Evolutionary conservation across 2,329 filamentous ascomycete species (phyloP).

Genomic region (Alternaria sp.): DNA sequence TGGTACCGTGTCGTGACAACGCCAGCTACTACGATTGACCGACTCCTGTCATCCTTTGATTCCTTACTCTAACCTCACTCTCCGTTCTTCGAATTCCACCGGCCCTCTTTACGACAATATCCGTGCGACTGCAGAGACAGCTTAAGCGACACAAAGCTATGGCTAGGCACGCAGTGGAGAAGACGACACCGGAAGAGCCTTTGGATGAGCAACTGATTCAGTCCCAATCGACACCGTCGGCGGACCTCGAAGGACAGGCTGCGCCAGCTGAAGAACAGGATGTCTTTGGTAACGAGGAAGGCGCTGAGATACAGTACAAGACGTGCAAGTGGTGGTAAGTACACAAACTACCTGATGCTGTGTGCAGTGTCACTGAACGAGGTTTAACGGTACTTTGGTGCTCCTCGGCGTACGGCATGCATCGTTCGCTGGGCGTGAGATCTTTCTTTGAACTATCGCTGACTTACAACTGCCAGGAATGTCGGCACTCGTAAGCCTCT

Average conservation of each 20-base stretch:
- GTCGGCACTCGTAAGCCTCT: not conserved
- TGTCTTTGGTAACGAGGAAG: constrained; percentile 38
- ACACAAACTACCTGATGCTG: not conserved
- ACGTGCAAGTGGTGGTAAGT: constrained; percentile 57
- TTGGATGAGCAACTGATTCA: not conserved
- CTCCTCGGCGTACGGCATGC: not conserved
- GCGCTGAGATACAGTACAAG: constrained; percentile 57
- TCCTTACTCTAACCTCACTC: not conserved
- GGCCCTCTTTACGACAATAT: not conserved
- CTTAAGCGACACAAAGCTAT: not conserved
- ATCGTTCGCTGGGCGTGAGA: not conserved
- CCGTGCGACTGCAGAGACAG: not conserved
- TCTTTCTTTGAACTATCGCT: not conserved
- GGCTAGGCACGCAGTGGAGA: not conserved
- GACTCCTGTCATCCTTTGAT: not conserved
- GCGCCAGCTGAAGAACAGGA: constrained; percentile 2
- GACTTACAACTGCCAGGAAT: constrained; percentile 3
- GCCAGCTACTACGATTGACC: not conserved
- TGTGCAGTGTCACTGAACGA: not conserved
- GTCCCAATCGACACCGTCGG: not conserved
- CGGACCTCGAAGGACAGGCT: constrained; percentile 21
- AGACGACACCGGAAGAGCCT: not conserved
- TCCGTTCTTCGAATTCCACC: not conserved
- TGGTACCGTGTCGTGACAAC: not conserved
- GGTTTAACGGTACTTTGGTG: not conserved